phyloP scores from a whole-genome alignment of 768 basidiomycete species.

The Leccinum rimulosum region DNA sequence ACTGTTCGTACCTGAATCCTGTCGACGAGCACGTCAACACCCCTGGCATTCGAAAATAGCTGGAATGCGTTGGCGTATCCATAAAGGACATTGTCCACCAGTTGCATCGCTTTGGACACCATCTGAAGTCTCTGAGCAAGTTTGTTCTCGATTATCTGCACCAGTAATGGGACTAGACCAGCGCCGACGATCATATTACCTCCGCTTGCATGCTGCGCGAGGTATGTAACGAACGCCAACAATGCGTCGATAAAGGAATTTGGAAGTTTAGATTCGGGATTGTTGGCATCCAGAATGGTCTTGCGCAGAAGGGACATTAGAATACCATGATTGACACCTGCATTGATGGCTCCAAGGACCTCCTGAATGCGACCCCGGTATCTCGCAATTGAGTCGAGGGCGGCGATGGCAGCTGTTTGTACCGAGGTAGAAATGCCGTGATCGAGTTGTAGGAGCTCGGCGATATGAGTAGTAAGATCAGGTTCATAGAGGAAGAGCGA shows the following conservation, averaged over 20 bases:
- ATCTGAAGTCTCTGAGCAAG: constrained; percentile 66
- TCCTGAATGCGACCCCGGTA: constrained; percentile 84
- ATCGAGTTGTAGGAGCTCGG: constrained; percentile 85
- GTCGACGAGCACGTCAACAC: constrained; percentile 81
- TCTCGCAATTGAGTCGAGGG: constrained; percentile 87
- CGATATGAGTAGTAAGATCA: constrained; percentile 83
- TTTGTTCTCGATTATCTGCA: constrained; percentile 84
- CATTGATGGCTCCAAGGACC: constrained; percentile 87
- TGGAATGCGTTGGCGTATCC: constrained; percentile 85
- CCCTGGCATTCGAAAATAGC: constrained; percentile 79
- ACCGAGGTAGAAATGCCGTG: constrained; percentile 65
- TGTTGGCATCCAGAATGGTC: constrained; percentile 70
- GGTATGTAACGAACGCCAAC: constrained; percentile 81
- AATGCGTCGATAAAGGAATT: constrained; percentile 82
- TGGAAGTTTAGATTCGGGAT: constrained; percentile 61
- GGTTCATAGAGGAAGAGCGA: constrained; percentile 93
- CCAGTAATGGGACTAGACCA: constrained; percentile 83
- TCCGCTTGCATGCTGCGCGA: constrained; percentile 80
- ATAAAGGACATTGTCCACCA: constrained; percentile 91
- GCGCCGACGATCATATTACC: constrained; percentile 95
- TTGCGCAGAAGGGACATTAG: constrained; percentile 86
- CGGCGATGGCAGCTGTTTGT: constrained; percentile 81
- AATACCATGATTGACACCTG: constrained; percentile 93
- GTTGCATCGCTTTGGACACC: constrained; percentile 86
- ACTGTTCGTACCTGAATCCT: constrained; percentile 71